Base-by-base conservation (phyloP, 2,329 filamentous ascomycete species). In the Pochonia chlamydosporia region DNA sequence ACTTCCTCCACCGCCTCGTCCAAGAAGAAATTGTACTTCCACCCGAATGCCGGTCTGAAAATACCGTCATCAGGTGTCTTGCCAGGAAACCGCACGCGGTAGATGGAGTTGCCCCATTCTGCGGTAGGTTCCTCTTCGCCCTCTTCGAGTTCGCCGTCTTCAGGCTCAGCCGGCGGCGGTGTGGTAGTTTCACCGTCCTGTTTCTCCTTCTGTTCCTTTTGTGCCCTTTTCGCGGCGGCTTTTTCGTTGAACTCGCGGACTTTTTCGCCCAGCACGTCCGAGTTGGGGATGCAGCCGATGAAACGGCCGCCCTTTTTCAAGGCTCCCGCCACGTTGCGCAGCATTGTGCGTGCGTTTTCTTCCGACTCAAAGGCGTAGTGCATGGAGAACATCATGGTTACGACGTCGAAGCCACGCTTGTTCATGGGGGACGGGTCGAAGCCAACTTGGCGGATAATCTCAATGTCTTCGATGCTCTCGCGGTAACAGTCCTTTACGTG, bases 321-420 rank as follows among this genome's bases (percentile, higher is more conserved):
- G 2, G 87, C 81, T 1, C 90, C 87, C 0, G 93, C 85, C 3
- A 99, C 92, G 61, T 99, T 99, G 59, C 84, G 81, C 47, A 99
- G 76, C 93, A 99, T 97, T 52, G 82, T 87, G 39, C 89, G 82
- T 2, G 92, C 89, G 66, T 96, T 95, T 41, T 82, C 80, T 65
- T 99, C 92, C 44, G 76, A 89, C 71, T 97, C 93, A 57, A 97
- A 99, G 5, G 93, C 91, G 65, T 99, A 99, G 70, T 99, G 93
- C 83, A 99, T 93, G 60, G 90, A 95, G 67, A 99, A 99, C 93
- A 99, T 99, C 81, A 96, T 96, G 62, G 86, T 90, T 53, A 99
- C 92, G 36, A 97, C 87, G 63, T 99, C 93, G 58, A 97, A 99
- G 4, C 92, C 91, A 47, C 85, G 85, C 45, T 81, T 81, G 51